A percentile compares a stretch with the other conserved stretches of the same genome.
Evolutionary conservation across 2,329 filamentous ascomycete species (phyloP).

Genomic region (Cryphonectria naterciae): DNA sequence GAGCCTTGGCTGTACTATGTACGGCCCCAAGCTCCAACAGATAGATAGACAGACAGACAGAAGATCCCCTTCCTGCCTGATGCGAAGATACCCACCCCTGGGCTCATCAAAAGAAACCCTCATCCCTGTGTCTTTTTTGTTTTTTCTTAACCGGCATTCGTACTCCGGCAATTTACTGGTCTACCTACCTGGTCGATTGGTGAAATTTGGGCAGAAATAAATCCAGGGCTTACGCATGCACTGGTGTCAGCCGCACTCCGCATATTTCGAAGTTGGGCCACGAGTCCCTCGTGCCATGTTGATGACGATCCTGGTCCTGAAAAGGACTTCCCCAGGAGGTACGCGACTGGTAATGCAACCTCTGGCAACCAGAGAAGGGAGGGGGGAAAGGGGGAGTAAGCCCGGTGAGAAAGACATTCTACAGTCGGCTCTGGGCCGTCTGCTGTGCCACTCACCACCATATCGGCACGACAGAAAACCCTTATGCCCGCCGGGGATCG

Average conservation of each 20-base stretch:
- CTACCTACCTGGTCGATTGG: background rate
- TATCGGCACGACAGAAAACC: background rate
- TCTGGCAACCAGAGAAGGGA: background rate
- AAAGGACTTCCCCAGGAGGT: background rate
- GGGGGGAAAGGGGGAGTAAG: background rate
- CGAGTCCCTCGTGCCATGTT: conserved; percentile 1
- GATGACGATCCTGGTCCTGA: background rate
- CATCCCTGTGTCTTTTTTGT: background rate
- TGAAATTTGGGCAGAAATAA: background rate
- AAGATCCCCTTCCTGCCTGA: background rate
- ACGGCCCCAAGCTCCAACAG: background rate
- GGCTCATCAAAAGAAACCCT: background rate
- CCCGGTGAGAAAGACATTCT: background rate
- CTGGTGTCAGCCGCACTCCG: background rate
- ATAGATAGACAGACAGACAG: conserved; percentile 7
- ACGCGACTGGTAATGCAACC: background rate
- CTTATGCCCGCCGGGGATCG: conserved; percentile 5
- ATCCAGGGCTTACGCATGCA: conserved; percentile 1
- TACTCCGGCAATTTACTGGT: background rate
- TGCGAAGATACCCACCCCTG: background rate
- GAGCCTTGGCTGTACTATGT: background rate
- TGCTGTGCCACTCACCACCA: conserved; percentile 7
- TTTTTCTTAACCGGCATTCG: background rate
- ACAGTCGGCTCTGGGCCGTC: background rate
- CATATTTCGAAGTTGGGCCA: background rate